Evolutionary conservation across 805 yeast genomes (phyloP).

Genomic region (Metschnikowia peoriensis): DNA sequence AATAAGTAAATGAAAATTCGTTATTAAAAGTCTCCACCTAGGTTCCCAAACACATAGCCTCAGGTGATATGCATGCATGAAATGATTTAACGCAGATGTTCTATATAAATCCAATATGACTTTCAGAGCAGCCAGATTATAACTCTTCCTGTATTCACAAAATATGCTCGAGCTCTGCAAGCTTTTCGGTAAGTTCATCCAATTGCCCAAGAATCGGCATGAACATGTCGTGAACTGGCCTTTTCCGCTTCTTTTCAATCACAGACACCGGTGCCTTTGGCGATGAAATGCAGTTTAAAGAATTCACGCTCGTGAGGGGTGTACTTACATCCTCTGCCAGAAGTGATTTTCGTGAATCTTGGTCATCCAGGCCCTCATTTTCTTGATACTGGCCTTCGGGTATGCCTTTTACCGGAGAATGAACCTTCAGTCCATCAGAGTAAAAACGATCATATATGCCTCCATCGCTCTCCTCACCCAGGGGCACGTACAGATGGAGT

Average conservation of each 20-base stretch:
- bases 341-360: conserved; percentile 2
- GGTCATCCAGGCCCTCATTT: conserved; percentile 5
- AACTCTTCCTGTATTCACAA: not conserved
- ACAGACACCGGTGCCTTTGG: conserved; percentile 2
- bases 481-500: not conserved
- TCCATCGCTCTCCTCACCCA: conserved; percentile 23
- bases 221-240: conserved; percentile 52
- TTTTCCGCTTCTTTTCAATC: conserved; percentile 22
- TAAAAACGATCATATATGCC: conserved; percentile 17
- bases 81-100: too few species aligned
- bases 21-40: too few species aligned
- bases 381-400: not conserved
- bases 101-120: too few species aligned
- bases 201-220: conserved; percentile 54
- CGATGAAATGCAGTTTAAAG: conserved; percentile 19
- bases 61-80: too few species aligned
- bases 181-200: conserved; percentile 42
- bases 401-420: not conserved
- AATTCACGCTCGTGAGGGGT: conserved; percentile 38
- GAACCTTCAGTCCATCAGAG: not conserved
- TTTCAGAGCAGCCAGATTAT: too few species aligned
- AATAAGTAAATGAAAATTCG: too few species aligned
- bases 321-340: conserved; percentile 24
- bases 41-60: too few species aligned
- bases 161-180: conserved; percentile 35